phyloP scores from a whole-genome alignment of 805 yeast genomes.

The Nakazawaea holstii region DNA sequence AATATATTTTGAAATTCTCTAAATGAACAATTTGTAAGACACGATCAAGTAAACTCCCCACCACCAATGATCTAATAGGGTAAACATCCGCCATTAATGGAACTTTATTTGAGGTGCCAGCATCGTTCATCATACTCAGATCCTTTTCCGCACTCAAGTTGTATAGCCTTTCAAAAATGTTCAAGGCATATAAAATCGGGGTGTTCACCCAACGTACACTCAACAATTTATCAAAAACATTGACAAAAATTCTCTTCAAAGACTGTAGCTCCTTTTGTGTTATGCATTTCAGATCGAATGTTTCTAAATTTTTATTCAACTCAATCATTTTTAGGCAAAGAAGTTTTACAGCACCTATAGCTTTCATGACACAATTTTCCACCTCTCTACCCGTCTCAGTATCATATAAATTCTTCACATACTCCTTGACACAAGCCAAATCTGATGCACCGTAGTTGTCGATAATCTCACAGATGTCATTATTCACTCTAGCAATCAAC shows the following conservation, averaged over 20 bases:
- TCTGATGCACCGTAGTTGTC: neutral
- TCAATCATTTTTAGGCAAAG: neutral
- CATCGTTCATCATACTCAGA: neutral
- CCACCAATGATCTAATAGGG: neutral
- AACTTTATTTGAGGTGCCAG: neutral
- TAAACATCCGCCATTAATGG: neutral
- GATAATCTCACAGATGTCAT: neutral
- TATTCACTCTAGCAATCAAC: neutral
- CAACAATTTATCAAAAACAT: neutral
- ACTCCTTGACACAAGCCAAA: neutral
- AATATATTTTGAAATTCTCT: neutral
- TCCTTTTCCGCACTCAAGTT: neutral
- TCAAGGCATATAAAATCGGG: neutral
- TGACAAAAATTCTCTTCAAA: neutral
- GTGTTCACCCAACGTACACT: constrained; percentile 1
- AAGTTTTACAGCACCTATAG: neutral
- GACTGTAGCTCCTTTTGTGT: neutral
- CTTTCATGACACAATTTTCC: neutral
- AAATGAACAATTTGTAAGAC: neutral
- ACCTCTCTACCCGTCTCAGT: neutral
- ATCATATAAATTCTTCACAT: neutral
- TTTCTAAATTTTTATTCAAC: neutral
- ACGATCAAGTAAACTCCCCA: neutral
- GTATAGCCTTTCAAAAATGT: neutral
- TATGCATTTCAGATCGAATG: neutral